phyloP scores from a whole-genome alignment of 2,329 filamentous ascomycete species.

The Aureobasidium subglaciale region DNA sequence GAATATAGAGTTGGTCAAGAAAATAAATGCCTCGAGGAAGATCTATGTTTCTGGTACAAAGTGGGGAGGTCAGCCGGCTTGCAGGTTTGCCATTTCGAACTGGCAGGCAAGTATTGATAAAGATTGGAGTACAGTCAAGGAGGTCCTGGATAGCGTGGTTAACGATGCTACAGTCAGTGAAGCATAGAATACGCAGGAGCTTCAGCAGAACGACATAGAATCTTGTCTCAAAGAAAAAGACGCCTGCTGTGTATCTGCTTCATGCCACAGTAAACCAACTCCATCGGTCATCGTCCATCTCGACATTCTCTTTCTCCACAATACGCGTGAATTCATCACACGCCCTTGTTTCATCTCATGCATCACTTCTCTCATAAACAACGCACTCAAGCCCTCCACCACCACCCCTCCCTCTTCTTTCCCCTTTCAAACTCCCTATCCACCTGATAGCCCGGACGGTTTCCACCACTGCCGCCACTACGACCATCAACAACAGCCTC shows the following conservation, averaged over 20 bases:
- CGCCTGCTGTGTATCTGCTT: no score
- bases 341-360: neutral
- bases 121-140: slow-evolving; percentile 59
- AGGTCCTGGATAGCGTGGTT: slow-evolving; percentile 50
- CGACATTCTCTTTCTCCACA: no score
- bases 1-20: slow-evolving; percentile 60
- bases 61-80: slow-evolving; percentile 68
- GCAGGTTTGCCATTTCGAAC: slow-evolving; percentile 74
- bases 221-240: no score
- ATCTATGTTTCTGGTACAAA: slow-evolving; percentile 78
- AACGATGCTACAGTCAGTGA: neutral
- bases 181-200: no score
- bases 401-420: neutral
- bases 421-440: neutral
- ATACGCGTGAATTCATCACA: neutral
- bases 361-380: neutral
- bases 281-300: no score
- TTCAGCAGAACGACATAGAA: no score
- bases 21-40: slow-evolving; percentile 64
- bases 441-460: neutral
- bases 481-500: neutral
- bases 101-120: slow-evolving; percentile 67
- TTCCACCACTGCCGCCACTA: neutral
- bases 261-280: no score
- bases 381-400: slow-evolving; percentile 8